Base-by-base conservation (phyloP, 1,284 basidiomycete species). In the Lentinus polychrous region DNA sequence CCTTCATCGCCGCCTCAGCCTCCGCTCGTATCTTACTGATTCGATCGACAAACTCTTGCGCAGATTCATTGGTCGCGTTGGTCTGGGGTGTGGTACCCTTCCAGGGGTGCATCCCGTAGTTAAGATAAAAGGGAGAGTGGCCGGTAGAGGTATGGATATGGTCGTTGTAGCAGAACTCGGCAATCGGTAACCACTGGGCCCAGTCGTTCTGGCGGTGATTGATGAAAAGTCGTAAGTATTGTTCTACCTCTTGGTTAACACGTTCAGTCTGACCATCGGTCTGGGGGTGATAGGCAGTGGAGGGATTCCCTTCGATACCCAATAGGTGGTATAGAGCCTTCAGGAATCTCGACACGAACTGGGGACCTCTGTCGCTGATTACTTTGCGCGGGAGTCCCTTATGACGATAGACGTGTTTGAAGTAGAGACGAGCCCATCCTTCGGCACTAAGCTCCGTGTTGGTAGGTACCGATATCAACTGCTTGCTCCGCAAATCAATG, bases 151-250 rank as follows among this genome's bases (percentile, higher is more conserved):
- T 31, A 18, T 48, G 57, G 10, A 54, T 46, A 18, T 49, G 31
- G 39, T 70, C 70, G 57, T 74, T 74, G 55, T 66, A 69, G 0
- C 60, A 55, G 49, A 73, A 74, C 49, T 70, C 65, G 0, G 68
- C 69, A 0, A 70, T 32, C 0, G 66, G 65, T 0, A 75, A 60
- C 1, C 62, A 55, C 0, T 56, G 39, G 0, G 50, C 43, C 73
- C 71, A 75, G 49, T 72, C 55, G 53, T 64, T 54, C 47, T 73
- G 69, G 24, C 66, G 43, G 52, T 72, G 66, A 45, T 62, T 59
- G 44, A 49, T 47, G 51, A 65, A 71, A 7, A 62, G 49, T 1
- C 59, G 55, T 5, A 72, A 54, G 51, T 66, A 69, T 11, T 66
- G 61, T 52, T 74, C 66, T 0, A 76, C 35, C 0, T 56, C 57